phyloP scores from a whole-genome alignment of 805 yeast species.

The Metschnikowia lachancei region DNA sequence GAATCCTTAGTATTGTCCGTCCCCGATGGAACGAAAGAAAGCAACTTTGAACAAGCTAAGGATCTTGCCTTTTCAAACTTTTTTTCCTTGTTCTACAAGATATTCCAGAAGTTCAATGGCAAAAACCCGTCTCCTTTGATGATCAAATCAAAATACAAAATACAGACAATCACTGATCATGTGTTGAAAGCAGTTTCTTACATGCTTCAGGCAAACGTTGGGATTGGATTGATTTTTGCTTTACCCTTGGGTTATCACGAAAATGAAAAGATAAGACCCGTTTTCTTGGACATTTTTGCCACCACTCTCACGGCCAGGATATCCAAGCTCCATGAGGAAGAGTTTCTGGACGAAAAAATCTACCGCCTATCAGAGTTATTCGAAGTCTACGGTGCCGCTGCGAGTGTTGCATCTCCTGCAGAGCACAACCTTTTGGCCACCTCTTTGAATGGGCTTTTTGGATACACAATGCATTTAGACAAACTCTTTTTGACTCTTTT shows the following conservation, averaged over 20 bases:
- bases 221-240: slow-evolving; percentile 72
- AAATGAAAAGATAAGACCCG: slow-evolving; percentile 60
- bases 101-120: slow-evolving; percentile 45
- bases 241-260: slow-evolving; percentile 76
- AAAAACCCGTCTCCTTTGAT: slow-evolving; percentile 17
- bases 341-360: slow-evolving; percentile 27
- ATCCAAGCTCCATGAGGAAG: slow-evolving; percentile 22
- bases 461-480: slow-evolving; percentile 34
- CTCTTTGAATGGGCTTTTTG: slow-evolving; percentile 56
- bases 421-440: slow-evolving; percentile 73
- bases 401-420: slow-evolving; percentile 59
- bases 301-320: slow-evolving; percentile 51
- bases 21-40: slow-evolving; percentile 53
- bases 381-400: slow-evolving; percentile 49
- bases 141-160: slow-evolving; percentile 47
- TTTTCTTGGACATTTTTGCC: slow-evolving; percentile 76
- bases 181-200: slow-evolving; percentile 66
- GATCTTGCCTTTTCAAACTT: slow-evolving; percentile 66
- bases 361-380: slow-evolving; percentile 34
- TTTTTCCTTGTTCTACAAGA: slow-evolving; percentile 58
- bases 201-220: slow-evolving; percentile 67
- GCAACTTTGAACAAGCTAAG: slow-evolving; percentile 52
- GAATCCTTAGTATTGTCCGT: slow-evolving; percentile 57
- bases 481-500: slow-evolving; percentile 54
- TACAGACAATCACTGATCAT: slow-evolving; percentile 56